Base-by-base conservation (phyloP, 768 basidiomycete species). In the Dacryopinax primogenitus region DNA sequence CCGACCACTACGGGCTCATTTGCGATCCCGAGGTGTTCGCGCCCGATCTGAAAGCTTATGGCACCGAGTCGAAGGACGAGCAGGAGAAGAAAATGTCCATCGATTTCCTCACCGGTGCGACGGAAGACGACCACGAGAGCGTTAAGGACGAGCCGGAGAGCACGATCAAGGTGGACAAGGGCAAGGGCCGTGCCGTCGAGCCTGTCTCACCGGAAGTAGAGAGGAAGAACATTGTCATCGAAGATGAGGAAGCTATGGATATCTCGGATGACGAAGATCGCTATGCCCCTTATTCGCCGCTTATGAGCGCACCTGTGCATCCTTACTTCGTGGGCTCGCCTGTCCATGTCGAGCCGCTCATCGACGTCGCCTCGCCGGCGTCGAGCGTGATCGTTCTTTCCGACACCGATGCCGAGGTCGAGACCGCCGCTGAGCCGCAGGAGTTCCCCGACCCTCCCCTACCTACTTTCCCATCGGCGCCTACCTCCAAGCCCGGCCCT, bases 11-110 rank as follows among this genome's bases (percentile, higher is more conserved):
- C 13, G 30, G 26, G 36, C 66, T 33, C 33, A 33, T 37, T 32
- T 35, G 33, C 28, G 62, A 47, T 35, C 28, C 36, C 36, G 21
- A 64, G 63, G 33, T 26, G n/a, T 78, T 51, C 77, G 80, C 39
- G 80, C 80, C 28, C 71, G 77, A 58, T 83, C 84, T 26, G 81
- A 69, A 26, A 74, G 84, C 41, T 85, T 84, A 41, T 88, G 87
- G 88, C 83, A 87, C 1, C 87, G 82, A 71, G 82, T 87, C 13
- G 85, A 86, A 73, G 77, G 79, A 35, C 71, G 87, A 33, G 77
- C 78, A 36, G 77, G 76, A 63, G 78, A 79, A 62, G 70, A 76
- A 73, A 64, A 36, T 71, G 47, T 75, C 77, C 33, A 62, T 64
- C 39, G 66, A 69, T 66, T 72, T 68, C 63, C 68, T 65, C 18